A percentile compares a stretch with the other conserved stretches of the same genome.
Conservation (phyloP, 257 asterid genomes). For the Datura wrightii region DNA sequence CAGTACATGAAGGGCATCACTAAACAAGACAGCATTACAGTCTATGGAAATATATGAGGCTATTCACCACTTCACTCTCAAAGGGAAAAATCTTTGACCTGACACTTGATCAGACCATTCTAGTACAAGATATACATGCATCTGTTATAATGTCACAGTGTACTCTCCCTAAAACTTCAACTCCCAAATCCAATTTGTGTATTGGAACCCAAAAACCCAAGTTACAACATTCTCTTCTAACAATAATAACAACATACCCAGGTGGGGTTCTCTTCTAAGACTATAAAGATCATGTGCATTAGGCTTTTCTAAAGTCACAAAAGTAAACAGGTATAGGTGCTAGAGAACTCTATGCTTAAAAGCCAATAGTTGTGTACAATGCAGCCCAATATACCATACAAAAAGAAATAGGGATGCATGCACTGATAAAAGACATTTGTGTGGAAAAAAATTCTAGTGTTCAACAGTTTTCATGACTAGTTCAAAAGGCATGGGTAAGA, state of each 20-base stretch:
- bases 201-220: not conserved
- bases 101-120: not conserved
- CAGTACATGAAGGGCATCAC: not conserved
- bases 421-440: not conserved
- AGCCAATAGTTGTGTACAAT: not conserved
- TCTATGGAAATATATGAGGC: not conserved
- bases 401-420: not conserved
- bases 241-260: not conserved
- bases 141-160: not conserved
- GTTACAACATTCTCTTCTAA: not conserved
- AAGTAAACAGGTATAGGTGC: not conserved
- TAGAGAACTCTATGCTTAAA: not conserved
- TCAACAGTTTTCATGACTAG: not conserved
- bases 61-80: not conserved
- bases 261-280: not conserved
- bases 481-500: not conserved
- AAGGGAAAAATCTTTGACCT: not conserved
- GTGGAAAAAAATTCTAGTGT: not conserved
- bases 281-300: not conserved
- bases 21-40: not conserved
- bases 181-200: not conserved
- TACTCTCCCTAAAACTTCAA: not conserved
- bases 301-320: not conserved
- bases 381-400: not conserved
- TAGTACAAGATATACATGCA: slow-evolving; percentile 1